A percentile compares a stretch with the other conserved stretches of the same genome.
These are phyloP conservation scores for Mimosa pudica DNA, from an alignment of 306 rosid species.

Conservation along the genomic window DNA sequence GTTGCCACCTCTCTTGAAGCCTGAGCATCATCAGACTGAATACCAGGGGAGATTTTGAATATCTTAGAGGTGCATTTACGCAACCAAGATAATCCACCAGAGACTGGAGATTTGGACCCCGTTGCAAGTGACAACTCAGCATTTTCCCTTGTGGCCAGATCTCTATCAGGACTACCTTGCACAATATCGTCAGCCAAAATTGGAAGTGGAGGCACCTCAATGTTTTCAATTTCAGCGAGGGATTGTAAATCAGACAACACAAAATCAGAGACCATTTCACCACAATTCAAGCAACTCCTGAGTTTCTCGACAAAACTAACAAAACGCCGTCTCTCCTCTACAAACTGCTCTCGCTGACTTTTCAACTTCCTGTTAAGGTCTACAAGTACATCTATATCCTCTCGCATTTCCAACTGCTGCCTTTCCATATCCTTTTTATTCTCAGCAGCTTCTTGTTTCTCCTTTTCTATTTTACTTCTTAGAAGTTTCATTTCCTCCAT, in stretches of 20 bases:
- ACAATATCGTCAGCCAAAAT: slow-evolving; percentile 50
- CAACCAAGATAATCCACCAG: slow-evolving; percentile 84
- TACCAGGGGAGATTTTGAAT: slow-evolving; percentile 72
- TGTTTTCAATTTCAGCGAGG: slow-evolving; percentile 61
- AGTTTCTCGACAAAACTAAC: slow-evolving; percentile 71
- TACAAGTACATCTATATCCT: slow-evolving; percentile 79
- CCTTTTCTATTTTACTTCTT: slow-evolving; percentile 73
- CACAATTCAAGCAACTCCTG: slow-evolving; percentile 69
- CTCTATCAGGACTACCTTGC: slow-evolving; percentile 48
- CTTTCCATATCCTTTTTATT: slow-evolving; percentile 69
- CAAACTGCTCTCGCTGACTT: slow-evolving; percentile 71
- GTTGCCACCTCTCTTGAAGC: slow-evolving; percentile 47
- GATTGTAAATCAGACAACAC: slow-evolving; percentile 69
- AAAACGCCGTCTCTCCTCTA: slow-evolving; percentile 73
- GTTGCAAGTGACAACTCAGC: not conserved
- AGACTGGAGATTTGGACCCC: slow-evolving; percentile 56
- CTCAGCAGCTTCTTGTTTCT: slow-evolving; percentile 71
- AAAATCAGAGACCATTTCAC: slow-evolving; percentile 72
- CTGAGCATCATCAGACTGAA: slow-evolving; percentile 47
- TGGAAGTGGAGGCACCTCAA: slow-evolving; percentile 63
- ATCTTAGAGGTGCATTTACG: slow-evolving; percentile 91
- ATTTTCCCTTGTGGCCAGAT: slow-evolving; percentile 49
- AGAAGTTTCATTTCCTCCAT: slow-evolving; percentile 84
- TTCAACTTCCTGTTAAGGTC: slow-evolving; percentile 74
- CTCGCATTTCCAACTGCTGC: slow-evolving; percentile 79